A percentile compares a stretch with the other conserved stretches of the same genome.
Evolutionary conservation across 495 filamentous ascomycete species (phyloP).

Genomic region (Penicillium cosmopolitanum): DNA sequence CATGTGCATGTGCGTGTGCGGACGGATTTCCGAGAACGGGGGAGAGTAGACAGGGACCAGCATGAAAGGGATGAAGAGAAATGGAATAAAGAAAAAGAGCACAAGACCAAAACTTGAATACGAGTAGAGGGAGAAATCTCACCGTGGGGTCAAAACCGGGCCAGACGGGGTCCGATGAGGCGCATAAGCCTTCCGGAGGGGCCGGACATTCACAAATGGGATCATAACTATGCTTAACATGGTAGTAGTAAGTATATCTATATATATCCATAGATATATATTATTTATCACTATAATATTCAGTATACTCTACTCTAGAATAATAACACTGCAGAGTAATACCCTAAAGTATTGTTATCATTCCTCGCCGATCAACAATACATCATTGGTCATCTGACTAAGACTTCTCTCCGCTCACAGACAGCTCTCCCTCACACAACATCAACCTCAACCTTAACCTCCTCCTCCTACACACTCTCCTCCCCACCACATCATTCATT

Average conservation of each 20-base stretch:
- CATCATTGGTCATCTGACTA: slow-evolving; percentile 15
- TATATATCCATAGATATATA: neutral
- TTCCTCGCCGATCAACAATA: slow-evolving; percentile 15
- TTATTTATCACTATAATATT: neutral
- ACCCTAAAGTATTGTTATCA: too few relatives aligned
- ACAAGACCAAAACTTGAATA: neutral
- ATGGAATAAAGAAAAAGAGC: slow-evolving; percentile 10
- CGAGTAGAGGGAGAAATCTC: neutral
- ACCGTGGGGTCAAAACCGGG: slow-evolving; percentile 10
- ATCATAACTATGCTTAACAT: neutral
- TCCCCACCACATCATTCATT: neutral
- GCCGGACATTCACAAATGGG: neutral
- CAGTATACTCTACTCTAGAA: too few relatives aligned
- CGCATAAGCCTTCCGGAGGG: slow-evolving; percentile 1
- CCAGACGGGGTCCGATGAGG: neutral
- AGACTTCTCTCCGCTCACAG: slow-evolving; percentile 15
- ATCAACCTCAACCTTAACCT: slow-evolving; percentile 3
- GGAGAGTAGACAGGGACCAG: neutral
- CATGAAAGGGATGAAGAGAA: slow-evolving; percentile 8
- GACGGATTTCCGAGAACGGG: slow-evolving; percentile 30
- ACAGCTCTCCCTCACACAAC: slow-evolving; percentile 1
- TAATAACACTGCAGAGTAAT: too few relatives aligned
- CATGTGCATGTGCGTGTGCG: slow-evolving; percentile 24
- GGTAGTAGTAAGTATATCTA: neutral
- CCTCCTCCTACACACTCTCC: slow-evolving; percentile 11